Conservation (phyloP, 1,139 yeast species). For the Kazachstania sp. region DNA sequence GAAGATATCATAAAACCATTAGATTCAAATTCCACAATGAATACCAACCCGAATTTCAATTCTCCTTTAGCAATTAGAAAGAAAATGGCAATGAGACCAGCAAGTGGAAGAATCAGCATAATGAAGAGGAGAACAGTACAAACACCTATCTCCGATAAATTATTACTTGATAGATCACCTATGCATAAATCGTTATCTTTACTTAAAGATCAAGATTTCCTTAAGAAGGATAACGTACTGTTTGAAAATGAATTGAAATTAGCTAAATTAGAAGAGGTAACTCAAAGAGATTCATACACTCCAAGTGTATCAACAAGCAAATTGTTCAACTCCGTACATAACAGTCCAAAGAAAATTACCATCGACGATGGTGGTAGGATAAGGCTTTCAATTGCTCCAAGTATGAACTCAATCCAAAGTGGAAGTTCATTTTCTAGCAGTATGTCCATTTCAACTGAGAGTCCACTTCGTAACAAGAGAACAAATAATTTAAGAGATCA, state of each 20-base stretch:
- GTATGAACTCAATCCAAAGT: slow-evolving; percentile 20
- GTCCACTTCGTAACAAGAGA: slow-evolving; percentile 1
- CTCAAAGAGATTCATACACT: slow-evolving; percentile 9
- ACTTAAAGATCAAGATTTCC: slow-evolving; percentile 14
- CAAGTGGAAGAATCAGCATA: slow-evolving; percentile 31
- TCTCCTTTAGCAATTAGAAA: neutral
- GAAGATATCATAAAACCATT: neutral
- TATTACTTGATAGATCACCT: neutral
- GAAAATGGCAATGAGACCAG: slow-evolving; percentile 18
- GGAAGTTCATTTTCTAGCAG: slow-evolving; percentile 9
- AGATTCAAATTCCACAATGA: neutral
- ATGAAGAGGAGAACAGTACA: slow-evolving; percentile 10
- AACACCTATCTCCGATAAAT: slow-evolving; percentile 1
- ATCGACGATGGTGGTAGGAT: slow-evolving; percentile 2
- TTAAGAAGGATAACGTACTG: slow-evolving; percentile 20
- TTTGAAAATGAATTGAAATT: slow-evolving; percentile 21
- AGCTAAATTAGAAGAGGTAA: slow-evolving; percentile 14
- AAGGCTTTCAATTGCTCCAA: slow-evolving; percentile 17
- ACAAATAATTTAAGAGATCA: slow-evolving; percentile 9
- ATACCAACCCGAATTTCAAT: neutral
- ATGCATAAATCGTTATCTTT: slow-evolving; percentile 5
- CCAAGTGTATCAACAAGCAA: slow-evolving; percentile 17
- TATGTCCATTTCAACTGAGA: slow-evolving; percentile 1
- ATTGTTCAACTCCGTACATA: slow-evolving; percentile 13
- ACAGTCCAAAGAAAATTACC: slow-evolving; percentile 6